Base-by-base conservation (phyloP, 139 green algal genomes). In the Eudorina sp. region DNA sequence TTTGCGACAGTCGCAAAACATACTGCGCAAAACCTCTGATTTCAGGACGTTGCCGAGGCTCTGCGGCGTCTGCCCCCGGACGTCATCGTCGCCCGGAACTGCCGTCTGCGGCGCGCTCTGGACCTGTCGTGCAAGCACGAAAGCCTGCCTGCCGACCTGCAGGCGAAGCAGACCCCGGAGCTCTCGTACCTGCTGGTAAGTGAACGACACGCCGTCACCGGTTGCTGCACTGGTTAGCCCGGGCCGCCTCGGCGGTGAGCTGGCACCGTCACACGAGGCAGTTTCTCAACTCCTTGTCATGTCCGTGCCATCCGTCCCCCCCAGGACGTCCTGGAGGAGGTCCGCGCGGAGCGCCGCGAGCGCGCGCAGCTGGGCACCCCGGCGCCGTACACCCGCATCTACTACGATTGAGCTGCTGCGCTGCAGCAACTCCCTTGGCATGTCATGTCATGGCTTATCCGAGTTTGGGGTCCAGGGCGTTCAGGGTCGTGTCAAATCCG, bases 101-200 rank as follows among this genome's bases (percentile, higher is more conserved):
- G 97, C 89, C 94, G 98, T 48, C 92, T 99, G 46, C 98, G 98
- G 92, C 96, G 98, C 19, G 98, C 97, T 7, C 93, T 96, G 74
- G 98, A 99, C 94, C 83, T 98, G 38, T 96, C 92, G 82, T 89
- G 98, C 85, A 99, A 99, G 95, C 96, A 99, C 70, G 90, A 91
- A 18, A 94, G 96, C 74, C 95, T 99, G 86, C 88, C 93, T 6
- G 93, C 97, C 74, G 97, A 99, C 34, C 82, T 98, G 85, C 95
- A 96, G 81, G 95, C 89, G 4, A 93, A 96, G 94, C 98, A 99
- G 93, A 99, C 97, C 16, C 98, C 98, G 27, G 98, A 95, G 68
- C 48, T 95, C n/a, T 87, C 88, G 64, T 98, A 99, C 90, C 70
- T 99, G 60, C 72, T 94, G 92, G 95, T 98, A 53, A 51, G 87